phyloP scores from a whole-genome alignment of 2,329 filamentous ascomycete species.

The Mycosphaerelloides madeirae region DNA sequence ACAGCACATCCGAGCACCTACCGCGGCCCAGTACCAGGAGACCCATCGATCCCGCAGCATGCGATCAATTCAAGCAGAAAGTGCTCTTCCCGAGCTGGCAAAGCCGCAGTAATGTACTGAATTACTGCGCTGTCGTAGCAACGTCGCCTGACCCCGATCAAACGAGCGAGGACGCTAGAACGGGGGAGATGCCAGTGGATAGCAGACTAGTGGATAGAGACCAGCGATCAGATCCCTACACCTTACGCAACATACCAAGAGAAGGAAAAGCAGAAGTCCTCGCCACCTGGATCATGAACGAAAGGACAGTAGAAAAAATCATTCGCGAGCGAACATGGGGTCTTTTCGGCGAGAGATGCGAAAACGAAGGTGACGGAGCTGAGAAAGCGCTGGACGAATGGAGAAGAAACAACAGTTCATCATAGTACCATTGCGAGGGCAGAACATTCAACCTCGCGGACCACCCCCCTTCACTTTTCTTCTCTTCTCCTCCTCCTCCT shows the following conservation, averaged over 20 bases:
- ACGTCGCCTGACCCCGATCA: slow-evolving; percentile 83
- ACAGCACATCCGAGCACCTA: slow-evolving; percentile 63
- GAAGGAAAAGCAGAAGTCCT: slow-evolving; percentile 78
- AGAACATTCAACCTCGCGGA: too few species aligned
- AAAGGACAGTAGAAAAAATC: slow-evolving; percentile 71
- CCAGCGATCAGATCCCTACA: slow-evolving; percentile 89
- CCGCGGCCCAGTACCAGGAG: slow-evolving; percentile 45
- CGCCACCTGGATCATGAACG: slow-evolving; percentile 67
- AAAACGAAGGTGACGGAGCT: slow-evolving; percentile 52
- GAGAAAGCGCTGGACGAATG: slow-evolving; percentile 62
- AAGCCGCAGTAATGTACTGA: slow-evolving; percentile 72
- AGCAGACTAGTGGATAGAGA: slow-evolving; percentile 41
- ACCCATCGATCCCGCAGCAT: slow-evolving; percentile 59
- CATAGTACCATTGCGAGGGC: too few species aligned
- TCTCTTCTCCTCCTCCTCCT: too few species aligned
- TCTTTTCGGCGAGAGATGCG: slow-evolving; percentile 71
- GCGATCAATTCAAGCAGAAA: slow-evolving; percentile 66
- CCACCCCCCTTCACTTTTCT: too few species aligned
- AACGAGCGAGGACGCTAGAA: slow-evolving; percentile 64
- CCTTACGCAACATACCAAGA: slow-evolving; percentile 69
- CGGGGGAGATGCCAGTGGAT: slow-evolving; percentile 61
- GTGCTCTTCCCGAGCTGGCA: slow-evolving; percentile 89
- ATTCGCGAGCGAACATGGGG: slow-evolving; percentile 79
- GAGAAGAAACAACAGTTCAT: slow-evolving; percentile 44
- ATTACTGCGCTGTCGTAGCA: slow-evolving; percentile 84